Conservation (phyloP, 306 rosid genomes). For the Trichosanthes truncata region DNA sequence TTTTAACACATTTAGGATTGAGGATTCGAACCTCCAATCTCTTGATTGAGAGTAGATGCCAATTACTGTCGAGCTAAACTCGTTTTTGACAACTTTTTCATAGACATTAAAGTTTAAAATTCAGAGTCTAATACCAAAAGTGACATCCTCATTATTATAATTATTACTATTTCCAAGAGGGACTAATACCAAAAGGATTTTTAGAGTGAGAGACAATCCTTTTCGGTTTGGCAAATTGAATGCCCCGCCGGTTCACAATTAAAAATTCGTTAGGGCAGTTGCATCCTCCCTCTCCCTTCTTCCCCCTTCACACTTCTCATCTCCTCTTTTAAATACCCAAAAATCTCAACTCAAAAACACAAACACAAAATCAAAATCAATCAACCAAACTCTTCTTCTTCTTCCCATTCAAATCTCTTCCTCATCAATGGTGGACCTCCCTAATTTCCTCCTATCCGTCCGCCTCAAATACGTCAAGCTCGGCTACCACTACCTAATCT, state of each 20-base stretch:
- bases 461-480: constrained; percentile 77
- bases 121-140: too few relatives aligned
- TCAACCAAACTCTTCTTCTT: not conserved
- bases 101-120: too few relatives aligned
- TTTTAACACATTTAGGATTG: too few relatives aligned
- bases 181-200: too few relatives aligned
- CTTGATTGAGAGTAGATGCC: too few relatives aligned
- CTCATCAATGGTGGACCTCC: constrained; percentile 33
- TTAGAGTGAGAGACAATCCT: not conserved
- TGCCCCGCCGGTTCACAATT: constrained; percentile 36
- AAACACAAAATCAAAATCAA: not conserved
- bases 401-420: too few relatives aligned
- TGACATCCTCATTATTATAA: too few relatives aligned
- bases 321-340: constrained; percentile 8
- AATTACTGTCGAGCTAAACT: too few relatives aligned
- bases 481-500: constrained; percentile 73
- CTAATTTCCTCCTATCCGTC: constrained; percentile 62
- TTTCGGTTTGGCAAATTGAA: constrained; percentile 43
- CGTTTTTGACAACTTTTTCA: too few relatives aligned
- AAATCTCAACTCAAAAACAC: not conserved
- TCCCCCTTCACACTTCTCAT: not conserved
- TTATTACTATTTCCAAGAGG: too few relatives aligned
- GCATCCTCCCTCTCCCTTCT: constrained; percentile 39
- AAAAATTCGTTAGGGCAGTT: constrained; percentile 86
- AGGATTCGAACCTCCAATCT: too few relatives aligned